These are phyloP conservation scores for Ceratocystis alfenasii DNA, from an alignment of 2,329 filamentous ascomycete genomes.

Conservation along the genomic window DNA sequence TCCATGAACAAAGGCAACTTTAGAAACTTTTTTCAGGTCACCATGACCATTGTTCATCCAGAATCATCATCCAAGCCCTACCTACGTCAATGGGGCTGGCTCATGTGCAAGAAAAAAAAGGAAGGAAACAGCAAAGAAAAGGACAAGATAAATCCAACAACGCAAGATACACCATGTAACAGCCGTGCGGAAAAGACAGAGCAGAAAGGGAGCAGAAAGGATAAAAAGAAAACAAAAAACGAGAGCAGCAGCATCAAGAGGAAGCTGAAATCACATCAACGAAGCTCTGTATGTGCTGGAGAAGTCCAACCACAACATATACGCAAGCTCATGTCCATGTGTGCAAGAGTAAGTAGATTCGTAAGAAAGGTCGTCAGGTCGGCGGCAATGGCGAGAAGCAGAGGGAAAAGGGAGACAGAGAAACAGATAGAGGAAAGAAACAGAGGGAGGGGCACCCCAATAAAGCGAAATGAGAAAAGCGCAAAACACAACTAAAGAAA, in stretches of 20 bases:
- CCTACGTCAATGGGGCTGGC: background rate
- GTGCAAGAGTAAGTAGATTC: slow-evolving; percentile 8
- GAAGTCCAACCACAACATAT: slow-evolving; percentile 5
- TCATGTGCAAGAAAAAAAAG: slow-evolving; percentile 5
- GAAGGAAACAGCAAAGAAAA: slow-evolving; percentile 6
- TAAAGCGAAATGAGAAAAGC: background rate
- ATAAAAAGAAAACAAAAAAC: slow-evolving; percentile 6
- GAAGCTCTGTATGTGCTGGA: slow-evolving; percentile 2
- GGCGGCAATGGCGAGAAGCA: background rate
- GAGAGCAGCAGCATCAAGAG: background rate
- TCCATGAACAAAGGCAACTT: background rate
- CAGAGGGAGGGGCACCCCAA: background rate
- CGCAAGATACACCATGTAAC: slow-evolving; percentile 7
- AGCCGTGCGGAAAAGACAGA: background rate
- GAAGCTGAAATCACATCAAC: background rate
- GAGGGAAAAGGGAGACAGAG: background rate
- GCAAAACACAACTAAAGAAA: background rate
- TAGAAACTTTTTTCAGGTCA: slow-evolving; percentile 1
- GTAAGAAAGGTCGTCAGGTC: slow-evolving; percentile 1
- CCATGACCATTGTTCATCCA: background rate
- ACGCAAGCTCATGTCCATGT: background rate
- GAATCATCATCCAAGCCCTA: slow-evolving; percentile 4
- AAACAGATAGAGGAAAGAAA: background rate
- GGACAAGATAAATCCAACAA: slow-evolving; percentile 3
- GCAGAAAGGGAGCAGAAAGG: background rate